A percentile compares a stretch with the other conserved stretches of the same genome.
These are phyloP conservation scores for Salix dunnii DNA, from an alignment of 345 rosid species.

Conservation along the genomic window DNA sequence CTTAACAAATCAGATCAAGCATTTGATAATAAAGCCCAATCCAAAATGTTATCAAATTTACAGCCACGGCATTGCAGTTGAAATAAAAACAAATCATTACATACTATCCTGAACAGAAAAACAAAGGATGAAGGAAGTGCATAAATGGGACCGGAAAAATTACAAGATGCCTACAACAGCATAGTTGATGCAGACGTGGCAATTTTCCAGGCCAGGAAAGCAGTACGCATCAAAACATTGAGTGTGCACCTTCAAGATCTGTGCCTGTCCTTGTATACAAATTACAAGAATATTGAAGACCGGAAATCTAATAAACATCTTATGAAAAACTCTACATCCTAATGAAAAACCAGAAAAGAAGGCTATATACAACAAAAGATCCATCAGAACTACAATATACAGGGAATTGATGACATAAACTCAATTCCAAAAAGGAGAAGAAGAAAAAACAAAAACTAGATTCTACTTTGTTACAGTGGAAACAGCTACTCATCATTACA, in stretches of 20 bases:
- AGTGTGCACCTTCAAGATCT: neutral
- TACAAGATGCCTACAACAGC: neutral
- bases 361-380: slow-evolving; percentile 5
- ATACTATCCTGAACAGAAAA: neutral
- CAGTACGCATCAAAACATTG: neutral
- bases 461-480: slow-evolving; percentile 19
- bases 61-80: neutral
- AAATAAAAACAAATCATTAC: neutral
- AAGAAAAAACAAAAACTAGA: neutral
- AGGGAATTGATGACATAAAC: neutral
- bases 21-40: neutral
- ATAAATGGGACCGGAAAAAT: neutral
- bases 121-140: neutral
- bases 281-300: neutral
- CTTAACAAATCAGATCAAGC: neutral
- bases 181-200: neutral
- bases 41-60: neutral
- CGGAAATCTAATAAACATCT: slow-evolving; percentile 6
- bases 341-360: slow-evolving; percentile 4
- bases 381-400: neutral
- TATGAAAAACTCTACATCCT: neutral
- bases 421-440: neutral
- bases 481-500: slow-evolving; percentile 14
- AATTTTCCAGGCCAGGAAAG: neutral
- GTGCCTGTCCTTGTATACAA: neutral